These are phyloP conservation scores for Aspergillus chevalieri DNA, from an alignment of 2,329 filamentous ascomycete species.

Conservation along the genomic window DNA sequence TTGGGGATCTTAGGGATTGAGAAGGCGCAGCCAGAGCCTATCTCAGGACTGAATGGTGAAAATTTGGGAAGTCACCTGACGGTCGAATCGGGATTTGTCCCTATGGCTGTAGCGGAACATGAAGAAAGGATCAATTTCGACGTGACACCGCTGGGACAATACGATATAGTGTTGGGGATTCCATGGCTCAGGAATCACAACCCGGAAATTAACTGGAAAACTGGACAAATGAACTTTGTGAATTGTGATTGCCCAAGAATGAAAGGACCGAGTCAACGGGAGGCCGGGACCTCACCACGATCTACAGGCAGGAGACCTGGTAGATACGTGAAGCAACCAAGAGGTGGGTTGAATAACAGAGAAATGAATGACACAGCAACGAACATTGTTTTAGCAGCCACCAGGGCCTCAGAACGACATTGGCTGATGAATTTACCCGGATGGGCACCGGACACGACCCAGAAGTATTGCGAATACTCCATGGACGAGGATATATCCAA, in stretches of 20 bases:
- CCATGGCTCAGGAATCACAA: slow-evolving; percentile 1
- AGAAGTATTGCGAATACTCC: neutral
- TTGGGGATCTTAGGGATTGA: neutral
- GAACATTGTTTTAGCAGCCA: neutral
- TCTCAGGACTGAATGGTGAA: neutral
- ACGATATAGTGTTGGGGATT: neutral
- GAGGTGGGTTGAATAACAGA: neutral
- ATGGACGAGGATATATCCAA: neutral
- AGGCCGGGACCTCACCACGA: neutral
- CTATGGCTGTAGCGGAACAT: neutral
- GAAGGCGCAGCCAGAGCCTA: neutral
- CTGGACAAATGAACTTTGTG: neutral
- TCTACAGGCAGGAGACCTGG: neutral
- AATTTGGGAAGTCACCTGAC: neutral
- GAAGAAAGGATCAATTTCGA: neutral
- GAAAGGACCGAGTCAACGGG: neutral
- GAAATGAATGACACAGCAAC: neutral
- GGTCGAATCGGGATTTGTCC: neutral
- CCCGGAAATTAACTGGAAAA: neutral
- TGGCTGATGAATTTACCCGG: neutral
- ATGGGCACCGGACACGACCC: neutral
- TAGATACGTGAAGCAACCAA: neutral
- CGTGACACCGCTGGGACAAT: neutral
- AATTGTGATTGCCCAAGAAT: neutral
- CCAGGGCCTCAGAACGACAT: neutral